Conservation (phyloP, 2,329 filamentous ascomycete genomes). For the Talaromyces funiculosus region DNA sequence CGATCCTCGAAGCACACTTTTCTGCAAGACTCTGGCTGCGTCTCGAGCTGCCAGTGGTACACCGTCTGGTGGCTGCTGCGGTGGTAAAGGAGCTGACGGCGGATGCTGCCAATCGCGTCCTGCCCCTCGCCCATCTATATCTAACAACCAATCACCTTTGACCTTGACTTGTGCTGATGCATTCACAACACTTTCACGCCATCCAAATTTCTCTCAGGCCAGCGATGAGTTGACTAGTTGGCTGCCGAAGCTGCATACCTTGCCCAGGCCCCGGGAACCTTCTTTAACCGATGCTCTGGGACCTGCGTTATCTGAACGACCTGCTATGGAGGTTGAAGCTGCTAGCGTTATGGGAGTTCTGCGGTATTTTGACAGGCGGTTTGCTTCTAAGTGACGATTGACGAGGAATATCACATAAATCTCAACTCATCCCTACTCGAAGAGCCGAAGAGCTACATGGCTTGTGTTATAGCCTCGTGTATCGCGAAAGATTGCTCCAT, state of each 20-base stretch:
- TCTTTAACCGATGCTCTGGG: slow-evolving; percentile 22
- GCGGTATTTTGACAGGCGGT: slow-evolving; percentile 72
- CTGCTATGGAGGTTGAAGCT: slow-evolving; percentile 71
- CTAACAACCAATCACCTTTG: slow-evolving; percentile 35
- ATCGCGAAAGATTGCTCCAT: not conserved
- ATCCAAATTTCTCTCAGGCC: slow-evolving; percentile 68
- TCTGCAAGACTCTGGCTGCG: slow-evolving; percentile 75
- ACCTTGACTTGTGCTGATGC: slow-evolving; percentile 70
- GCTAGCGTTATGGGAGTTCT: slow-evolving; percentile 82
- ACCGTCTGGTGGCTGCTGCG: slow-evolving; percentile 53
- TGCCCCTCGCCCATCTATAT: slow-evolving; percentile 25
- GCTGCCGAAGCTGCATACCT: slow-evolving; percentile 66
- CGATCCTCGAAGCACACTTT: slow-evolving; percentile 73
- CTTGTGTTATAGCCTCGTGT: not conserved
- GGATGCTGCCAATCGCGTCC: slow-evolving; percentile 55
- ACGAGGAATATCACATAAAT: not conserved
- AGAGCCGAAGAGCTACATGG: not conserved
- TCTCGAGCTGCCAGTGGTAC: slow-evolving; percentile 38
- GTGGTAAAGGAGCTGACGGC: slow-evolving; percentile 53
- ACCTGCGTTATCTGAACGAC: slow-evolving; percentile 27
- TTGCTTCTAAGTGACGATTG: slow-evolving; percentile 40
- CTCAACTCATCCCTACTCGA: not conserved
- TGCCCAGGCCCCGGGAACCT: slow-evolving; percentile 34
- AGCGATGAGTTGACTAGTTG: slow-evolving; percentile 69
- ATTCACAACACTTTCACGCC: slow-evolving; percentile 71